phyloP scores from a whole-genome alignment of 148 eudicot genomes.

The Rhododendron griersonianum region DNA sequence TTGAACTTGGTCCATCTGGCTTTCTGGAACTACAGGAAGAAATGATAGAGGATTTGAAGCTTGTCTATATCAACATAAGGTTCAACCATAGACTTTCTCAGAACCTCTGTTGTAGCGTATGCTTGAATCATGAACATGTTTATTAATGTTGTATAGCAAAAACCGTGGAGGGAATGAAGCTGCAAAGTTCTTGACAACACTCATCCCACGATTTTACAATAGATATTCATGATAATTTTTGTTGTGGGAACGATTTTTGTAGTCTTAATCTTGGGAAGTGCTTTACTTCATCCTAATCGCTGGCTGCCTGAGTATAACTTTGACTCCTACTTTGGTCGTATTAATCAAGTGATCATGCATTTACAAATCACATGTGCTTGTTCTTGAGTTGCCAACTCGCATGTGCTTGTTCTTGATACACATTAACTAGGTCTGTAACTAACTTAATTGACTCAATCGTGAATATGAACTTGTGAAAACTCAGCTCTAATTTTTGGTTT shows the following conservation, averaged over 20 bases:
- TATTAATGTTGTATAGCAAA: conserved; percentile 23
- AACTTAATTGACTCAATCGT: neutral
- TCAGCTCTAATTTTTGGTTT: too few relatives aligned
- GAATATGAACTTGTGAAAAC: too few relatives aligned
- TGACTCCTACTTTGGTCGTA: neutral
- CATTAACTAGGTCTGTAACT: neutral
- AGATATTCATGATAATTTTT: too few relatives aligned
- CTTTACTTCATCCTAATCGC: neutral
- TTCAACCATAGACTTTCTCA: conserved; percentile 15
- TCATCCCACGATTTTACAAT: conserved; percentile 24
- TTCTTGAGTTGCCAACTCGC: neutral
- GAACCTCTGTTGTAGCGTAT: neutral
- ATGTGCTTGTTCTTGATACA: too few relatives aligned
- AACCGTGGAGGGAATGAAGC: conserved; percentile 60
- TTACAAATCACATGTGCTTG: neutral
- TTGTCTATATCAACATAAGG: conserved; percentile 73
- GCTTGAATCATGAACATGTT: neutral
- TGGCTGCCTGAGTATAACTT: neutral
- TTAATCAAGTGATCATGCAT: neutral
- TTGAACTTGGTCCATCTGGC: conserved; percentile 73
- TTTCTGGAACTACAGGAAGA: conserved; percentile 50
- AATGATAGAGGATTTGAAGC: conserved; percentile 39
- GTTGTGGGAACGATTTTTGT: too few relatives aligned
- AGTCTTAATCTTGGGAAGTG: neutral
- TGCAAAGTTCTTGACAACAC: conserved; percentile 63